These are phyloP conservation scores for Blastocystis sp. DNA, from an alignment of 352 stramenopile genomes.

Conservation along the genomic window DNA sequence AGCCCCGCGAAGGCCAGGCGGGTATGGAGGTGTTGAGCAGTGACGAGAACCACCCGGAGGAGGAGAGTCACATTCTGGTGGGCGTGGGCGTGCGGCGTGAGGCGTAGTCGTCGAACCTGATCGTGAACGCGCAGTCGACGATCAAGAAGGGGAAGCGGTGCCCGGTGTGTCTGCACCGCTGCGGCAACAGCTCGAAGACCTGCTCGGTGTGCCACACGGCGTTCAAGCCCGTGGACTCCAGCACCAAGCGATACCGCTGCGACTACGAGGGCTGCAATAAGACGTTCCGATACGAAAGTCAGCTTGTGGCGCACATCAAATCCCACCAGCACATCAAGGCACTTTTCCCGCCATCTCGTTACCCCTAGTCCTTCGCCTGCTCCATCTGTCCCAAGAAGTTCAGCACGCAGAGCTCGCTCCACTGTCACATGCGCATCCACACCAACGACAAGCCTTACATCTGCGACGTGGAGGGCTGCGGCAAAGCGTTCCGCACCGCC, in stretches of 20 bases:
- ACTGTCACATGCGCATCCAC: constrained; percentile 58
- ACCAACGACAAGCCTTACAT: constrained; percentile 62
- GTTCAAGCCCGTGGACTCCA: background rate
- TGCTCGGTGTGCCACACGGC: constrained; percentile 53
- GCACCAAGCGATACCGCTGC: constrained; percentile 57
- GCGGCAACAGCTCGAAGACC: constrained; percentile 61
- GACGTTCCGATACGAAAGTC: constrained; percentile 49
- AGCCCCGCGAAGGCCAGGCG: background rate
- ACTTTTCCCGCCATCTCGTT: background rate
- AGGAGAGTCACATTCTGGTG: background rate
- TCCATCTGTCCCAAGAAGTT: constrained; percentile 49
- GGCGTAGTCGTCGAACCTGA: constrained; percentile 44
- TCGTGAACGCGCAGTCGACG: constrained; percentile 18
- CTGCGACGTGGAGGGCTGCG: constrained; percentile 47
- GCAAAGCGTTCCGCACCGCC: constrained; percentile 28
- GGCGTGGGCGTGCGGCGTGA: background rate
- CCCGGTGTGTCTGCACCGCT: constrained; percentile 42
- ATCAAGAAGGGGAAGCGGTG: constrained; percentile 64
- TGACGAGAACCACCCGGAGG: background rate
- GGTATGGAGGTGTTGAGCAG: background rate
- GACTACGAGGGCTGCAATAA: background rate
- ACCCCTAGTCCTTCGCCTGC: constrained; percentile 17
- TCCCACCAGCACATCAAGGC: constrained; percentile 55
- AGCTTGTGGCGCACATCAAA: constrained; percentile 33
- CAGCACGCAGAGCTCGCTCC: background rate